Base-by-base conservation (phyloP, 1,284 basidiomycete species). In the Prillingera fragicola region DNA sequence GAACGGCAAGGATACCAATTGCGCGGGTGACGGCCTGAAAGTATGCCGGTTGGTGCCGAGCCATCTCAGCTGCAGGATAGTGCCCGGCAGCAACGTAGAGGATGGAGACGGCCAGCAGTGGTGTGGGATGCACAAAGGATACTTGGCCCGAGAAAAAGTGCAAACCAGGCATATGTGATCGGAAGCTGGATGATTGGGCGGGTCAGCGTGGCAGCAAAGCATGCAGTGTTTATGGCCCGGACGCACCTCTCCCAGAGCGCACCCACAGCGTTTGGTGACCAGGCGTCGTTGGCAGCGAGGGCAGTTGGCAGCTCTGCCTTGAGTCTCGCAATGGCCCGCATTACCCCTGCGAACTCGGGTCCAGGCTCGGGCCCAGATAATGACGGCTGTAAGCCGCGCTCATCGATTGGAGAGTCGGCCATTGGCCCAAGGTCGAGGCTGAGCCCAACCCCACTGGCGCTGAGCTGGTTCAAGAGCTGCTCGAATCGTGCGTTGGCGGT, bases 131-230 rank as follows among this genome's bases (percentile, higher is more conserved):
- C 5, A 31, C 33, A 32, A 55, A 55, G n/a, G 54, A 55, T 22
- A 55, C 54, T 24, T 52, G 47, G n/a, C 50, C 48, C 3, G 45
- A 45, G 28, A 55, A 45, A 38, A 55, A 55, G 38, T 55, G 54
- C 21, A 55, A 31, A 2, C 54, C 54, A 3, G 54, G 54, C 54
- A 55, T 55, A 34, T 55, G 43, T 6, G 45, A 41, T 12, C 54
- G 54, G 50, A 55, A 55, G 0, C 52, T 54, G 38, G 8, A 10
- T n/a, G 38, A 43, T 44, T 41, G 42, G 14, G 8, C 21, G 31
- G 5, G 19, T 12, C 8, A 5, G 3, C 32, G 17, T 14, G 28
- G 14, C 35, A 27, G 8, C n/a, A 22, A n/a, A n/a, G n/a, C n/a
- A n/a, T n/a, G n/a, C n/a, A n/a, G n/a, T n/a, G n/a, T n/a, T n/a